A percentile compares a stretch with the other conserved stretches of the same genome.
phyloP scores from a whole-genome alignment of 306 rosid species.

The Adenanthera pavonina region DNA sequence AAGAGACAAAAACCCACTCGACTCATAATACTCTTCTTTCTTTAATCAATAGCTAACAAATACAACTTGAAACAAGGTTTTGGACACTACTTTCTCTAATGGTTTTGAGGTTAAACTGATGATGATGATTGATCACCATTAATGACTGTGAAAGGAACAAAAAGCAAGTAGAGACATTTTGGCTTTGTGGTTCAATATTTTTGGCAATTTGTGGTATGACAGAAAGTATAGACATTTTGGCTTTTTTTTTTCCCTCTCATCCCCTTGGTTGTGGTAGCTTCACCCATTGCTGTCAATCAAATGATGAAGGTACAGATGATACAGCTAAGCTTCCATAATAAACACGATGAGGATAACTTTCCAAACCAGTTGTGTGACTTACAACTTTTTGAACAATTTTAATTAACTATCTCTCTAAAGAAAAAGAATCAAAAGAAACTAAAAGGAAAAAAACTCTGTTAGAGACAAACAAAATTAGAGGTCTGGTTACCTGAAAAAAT shows the following conservation, averaged over 20 bases:
- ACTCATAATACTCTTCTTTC: too few species aligned
- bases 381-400: constrained; percentile 28
- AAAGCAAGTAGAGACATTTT: neutral
- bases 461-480: neutral
- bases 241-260: constrained; percentile 17
- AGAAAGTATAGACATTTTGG: constrained; percentile 39
- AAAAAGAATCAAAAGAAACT: neutral
- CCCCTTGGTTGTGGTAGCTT: constrained; percentile 31
- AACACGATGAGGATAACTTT: constrained; percentile 11
- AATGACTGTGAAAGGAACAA: constrained; percentile 2
- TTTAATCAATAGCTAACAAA: constrained; percentile 19
- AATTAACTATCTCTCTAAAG: constrained; percentile 5
- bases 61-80: constrained; percentile 13
- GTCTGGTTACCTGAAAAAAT: neutral
- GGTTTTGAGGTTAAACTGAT: neutral
- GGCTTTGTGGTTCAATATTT: constrained; percentile 15
- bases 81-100: constrained; percentile 25
- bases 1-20: too few species aligned
- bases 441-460: neutral
- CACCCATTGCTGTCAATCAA: constrained; percentile 38
- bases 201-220: constrained; percentile 27
- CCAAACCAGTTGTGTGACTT: constrained; percentile 18
- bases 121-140: neutral
- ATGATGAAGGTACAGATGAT: constrained; percentile 4
- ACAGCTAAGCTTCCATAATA: constrained; percentile 37